Conservation (phyloP, 441 rosid genomes). For the Lepidium campestre region DNA sequence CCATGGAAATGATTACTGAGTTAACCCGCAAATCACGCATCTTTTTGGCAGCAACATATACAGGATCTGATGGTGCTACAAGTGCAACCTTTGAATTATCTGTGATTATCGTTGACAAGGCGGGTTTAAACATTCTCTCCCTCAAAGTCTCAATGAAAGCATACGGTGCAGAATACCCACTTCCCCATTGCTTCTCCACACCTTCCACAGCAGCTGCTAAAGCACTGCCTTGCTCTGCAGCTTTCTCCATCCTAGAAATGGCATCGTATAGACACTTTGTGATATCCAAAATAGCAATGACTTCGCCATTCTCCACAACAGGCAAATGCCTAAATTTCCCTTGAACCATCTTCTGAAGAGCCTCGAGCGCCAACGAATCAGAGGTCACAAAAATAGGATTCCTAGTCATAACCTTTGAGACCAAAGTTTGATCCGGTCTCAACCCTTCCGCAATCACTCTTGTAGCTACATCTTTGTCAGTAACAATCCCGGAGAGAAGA, state of each 20-base stretch:
- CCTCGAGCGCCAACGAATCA: slow-evolving; percentile 81
- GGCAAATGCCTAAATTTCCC: slow-evolving; percentile 45
- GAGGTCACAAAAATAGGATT: slow-evolving; percentile 83
- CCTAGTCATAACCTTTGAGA: slow-evolving; percentile 88
- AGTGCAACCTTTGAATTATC: slow-evolving; percentile 72
- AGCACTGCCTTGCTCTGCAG: slow-evolving; percentile 93
- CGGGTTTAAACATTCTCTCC: slow-evolving; percentile 93
- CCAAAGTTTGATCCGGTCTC: slow-evolving; percentile 82
- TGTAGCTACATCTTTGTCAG: slow-evolving; percentile 80
- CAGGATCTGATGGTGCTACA: slow-evolving; percentile 78
- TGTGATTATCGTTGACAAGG: slow-evolving; percentile 73
- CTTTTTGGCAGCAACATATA: slow-evolving; percentile 74
- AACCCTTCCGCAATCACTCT: slow-evolving; percentile 91
- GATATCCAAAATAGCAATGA: slow-evolving; percentile 87
- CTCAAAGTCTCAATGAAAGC: slow-evolving; percentile 88
- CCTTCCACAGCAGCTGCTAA: slow-evolving; percentile 98
- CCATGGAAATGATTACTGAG: slow-evolving; percentile 59
- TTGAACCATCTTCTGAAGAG: slow-evolving; percentile 95
- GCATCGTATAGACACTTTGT: slow-evolving; percentile 95
- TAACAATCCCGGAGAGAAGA: slow-evolving; percentile 82
- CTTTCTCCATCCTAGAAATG: slow-evolving; percentile 93
- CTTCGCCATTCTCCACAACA: slow-evolving; percentile 94
- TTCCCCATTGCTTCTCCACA: slow-evolving; percentile 72
- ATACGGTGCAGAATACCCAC: slow-evolving; percentile 34
- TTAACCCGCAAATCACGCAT: slow-evolving; percentile 76